Base-by-base conservation (phyloP, 2,329 filamentous ascomycete genomes). In the Aspergillus brasiliensis region DNA sequence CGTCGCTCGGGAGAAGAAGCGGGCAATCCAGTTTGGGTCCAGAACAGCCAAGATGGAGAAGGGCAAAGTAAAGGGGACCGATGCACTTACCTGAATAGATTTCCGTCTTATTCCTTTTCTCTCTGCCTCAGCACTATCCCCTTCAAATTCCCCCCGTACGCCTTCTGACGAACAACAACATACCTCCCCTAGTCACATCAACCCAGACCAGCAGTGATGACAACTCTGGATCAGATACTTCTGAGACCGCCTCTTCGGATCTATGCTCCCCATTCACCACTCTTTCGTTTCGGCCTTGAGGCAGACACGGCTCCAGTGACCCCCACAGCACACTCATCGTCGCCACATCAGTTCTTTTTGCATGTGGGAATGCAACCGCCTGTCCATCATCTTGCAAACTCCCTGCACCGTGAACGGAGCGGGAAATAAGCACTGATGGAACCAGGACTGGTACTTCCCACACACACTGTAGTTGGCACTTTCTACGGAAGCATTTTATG, bases 1-100 rank as follows among this genome's bases (percentile, higher is more conserved):
- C 5, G 91, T 92, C 1, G 88, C 94, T 4, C 79, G 79, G n/a
- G 93, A 98, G 77, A 97, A 95, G 83, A 99, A 99, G 78, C 84
- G 93, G 71, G 94, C 94, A 17, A 92, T 93, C 59, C 91, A 95
- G 75, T 95, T 95, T 70, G 91, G 91, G 13, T 87, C 91, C 3
- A 82, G 90, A 66, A 93, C 91, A 3, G 91, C 91, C 13, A 95
- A 93, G 79, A 93, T 94, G 87, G 88, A 92, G 71, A 77, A 70
- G 49, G 77, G 81, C 38, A 86, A 81, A 69, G 84, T 84, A 11
- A 92, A 89, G 69, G 90, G 90, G 0, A 92, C 90, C 3, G 84
- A 86, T 49, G 67, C 85, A 6, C 65, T 80, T 53, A 67, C 56
- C 55, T 77, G 66, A 74, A 61, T 55, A n/a, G 19, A 57, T 31